Base-by-base conservation (phyloP, 2,329 filamentous ascomycete species). In the Botrytis pseudocinerea region DNA sequence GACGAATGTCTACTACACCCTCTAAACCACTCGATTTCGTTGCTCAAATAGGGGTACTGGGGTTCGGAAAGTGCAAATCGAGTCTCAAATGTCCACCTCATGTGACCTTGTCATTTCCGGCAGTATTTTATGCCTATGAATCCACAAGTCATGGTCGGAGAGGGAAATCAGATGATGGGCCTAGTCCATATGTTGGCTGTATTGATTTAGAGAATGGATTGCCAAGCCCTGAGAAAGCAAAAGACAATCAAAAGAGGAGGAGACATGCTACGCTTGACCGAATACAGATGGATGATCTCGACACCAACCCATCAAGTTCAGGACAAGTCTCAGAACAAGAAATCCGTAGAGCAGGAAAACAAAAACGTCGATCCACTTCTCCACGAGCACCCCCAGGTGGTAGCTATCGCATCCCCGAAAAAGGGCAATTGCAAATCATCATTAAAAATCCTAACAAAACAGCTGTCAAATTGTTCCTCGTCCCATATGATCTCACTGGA, bases 381-480 rank as follows among this genome's bases (percentile, higher is more conserved):
- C 88, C 89, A 1, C 90, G 88, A 82, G 89, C 91, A 25, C 93
- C 94, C 0, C 92, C 93, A 0, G 94, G 94, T 12, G 95, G 96
- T 51, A 93, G 93, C 79, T 99, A 98, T 81, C 91, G 96, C 61
- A 97, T 99, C 70, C 96, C 96, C 0, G 91, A 96, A 79, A 92
- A 95, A 81, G 96, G 96, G 0, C 96, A 98, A 82, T 85, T 99
- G 22, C 96, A 99, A 79, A 97, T 99, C 76, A 92, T 99, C 75
- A 93, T 99, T 81, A 98, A 98, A 82, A 99, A 98, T 79, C 95
- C 95, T 25, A 97, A 98, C 84, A 98, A 98, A 81, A 98, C 96
- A 5, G 96, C 96, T 1, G 95, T 98, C 71, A 98, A 99, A 82
- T 85, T 99, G 0, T 98, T 98, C 78, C 86, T 98, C 38, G 90